Percentiles rank a stretch among this genome's conserved stretches.
These are phyloP conservation scores for Clarkia xantiana DNA, from an alignment of 345 rosid genomes.

Conservation along the genomic window DNA sequence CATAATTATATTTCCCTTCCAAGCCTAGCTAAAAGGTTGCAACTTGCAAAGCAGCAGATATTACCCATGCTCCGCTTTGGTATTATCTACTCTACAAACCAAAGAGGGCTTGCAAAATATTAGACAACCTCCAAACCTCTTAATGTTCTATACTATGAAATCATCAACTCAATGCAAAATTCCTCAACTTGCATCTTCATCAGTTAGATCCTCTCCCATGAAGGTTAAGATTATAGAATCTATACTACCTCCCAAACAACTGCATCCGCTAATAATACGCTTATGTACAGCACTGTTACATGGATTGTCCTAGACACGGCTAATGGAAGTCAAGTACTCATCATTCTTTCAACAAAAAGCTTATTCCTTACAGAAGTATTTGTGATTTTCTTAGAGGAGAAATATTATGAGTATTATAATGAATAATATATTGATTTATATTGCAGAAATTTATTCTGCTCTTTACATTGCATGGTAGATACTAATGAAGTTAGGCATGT, in stretches of 20 bases:
- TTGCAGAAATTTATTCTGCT: too few relatives aligned
- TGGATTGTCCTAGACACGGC: neutral
- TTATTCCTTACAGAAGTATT: neutral
- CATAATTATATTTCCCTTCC: neutral
- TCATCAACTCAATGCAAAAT: neutral
- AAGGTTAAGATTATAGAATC: too few relatives aligned
- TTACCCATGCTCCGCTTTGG: too few relatives aligned
- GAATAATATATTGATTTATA: too few relatives aligned
- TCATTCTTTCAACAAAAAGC: neutral
- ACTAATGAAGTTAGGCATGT: too few relatives aligned
- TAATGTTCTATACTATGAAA: neutral
- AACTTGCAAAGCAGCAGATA: neutral
- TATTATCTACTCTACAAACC: too few relatives aligned
- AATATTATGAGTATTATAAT: too few relatives aligned
- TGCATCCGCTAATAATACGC: neutral
- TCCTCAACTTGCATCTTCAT: too few relatives aligned
- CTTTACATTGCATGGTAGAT: too few relatives aligned
- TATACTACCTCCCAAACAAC: neutral
- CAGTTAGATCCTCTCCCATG: too few relatives aligned
- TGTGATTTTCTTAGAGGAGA: neutral
- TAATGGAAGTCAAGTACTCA: neutral
- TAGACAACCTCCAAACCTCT: conserved; percentile 1
- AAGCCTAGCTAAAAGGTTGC: conserved; percentile 2
- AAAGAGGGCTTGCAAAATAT: too few relatives aligned
- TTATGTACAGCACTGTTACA: neutral